Evolutionary conservation across 1,284 basidiomycete species (phyloP).

Genomic region (Vanrija sp.): DNA sequence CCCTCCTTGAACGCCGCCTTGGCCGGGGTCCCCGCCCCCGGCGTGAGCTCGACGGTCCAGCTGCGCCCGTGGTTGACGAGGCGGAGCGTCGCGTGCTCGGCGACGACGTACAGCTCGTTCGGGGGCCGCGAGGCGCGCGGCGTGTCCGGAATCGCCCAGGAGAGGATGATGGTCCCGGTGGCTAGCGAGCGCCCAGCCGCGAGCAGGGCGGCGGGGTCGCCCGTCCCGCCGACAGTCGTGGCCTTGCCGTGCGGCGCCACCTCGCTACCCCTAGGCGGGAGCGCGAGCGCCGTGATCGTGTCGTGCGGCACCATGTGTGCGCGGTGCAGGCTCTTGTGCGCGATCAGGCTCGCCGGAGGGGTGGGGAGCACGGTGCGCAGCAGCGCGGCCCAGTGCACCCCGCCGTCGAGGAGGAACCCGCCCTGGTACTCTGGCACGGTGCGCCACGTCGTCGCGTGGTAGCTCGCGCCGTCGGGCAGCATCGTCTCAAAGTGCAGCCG

Average conservation of each 20-base stretch:
- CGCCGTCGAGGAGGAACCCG: constrained; percentile 48
- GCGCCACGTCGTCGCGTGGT: constrained; percentile 76
- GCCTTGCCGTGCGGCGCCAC: constrained; percentile 56
- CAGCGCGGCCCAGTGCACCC: constrained; percentile 42
- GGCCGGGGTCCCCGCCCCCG: constrained; percentile 47
- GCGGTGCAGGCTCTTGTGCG: constrained; percentile 64
- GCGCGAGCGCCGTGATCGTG: constrained; percentile 57
- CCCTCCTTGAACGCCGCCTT: constrained; percentile 51
- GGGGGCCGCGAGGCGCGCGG: constrained; percentile 12
- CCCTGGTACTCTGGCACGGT: constrained; percentile 81
- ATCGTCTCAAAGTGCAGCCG: constrained; percentile 53
- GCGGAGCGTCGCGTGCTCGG: constrained; percentile 49
- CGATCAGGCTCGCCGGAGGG: constrained; percentile 55
- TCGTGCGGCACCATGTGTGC: constrained; percentile 69
- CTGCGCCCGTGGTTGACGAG: constrained; percentile 46
- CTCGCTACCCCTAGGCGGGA: constrained; percentile 56
- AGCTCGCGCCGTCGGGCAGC: constrained; percentile 62
- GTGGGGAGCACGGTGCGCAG: constrained; percentile 36
- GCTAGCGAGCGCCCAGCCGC: constrained; percentile 30
- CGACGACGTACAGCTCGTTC: constrained; percentile 32
- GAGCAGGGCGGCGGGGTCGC: constrained; percentile 1
- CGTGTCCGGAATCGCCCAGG: constrained; percentile 36
- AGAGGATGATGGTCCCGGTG: constrained; percentile 35
- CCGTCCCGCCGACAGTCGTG: background rate
- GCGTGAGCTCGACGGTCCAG: constrained; percentile 58